Evolutionary conservation across 768 basidiomycete genomes (phyloP).

Genomic region (Phanerochaete carnosa): DNA sequence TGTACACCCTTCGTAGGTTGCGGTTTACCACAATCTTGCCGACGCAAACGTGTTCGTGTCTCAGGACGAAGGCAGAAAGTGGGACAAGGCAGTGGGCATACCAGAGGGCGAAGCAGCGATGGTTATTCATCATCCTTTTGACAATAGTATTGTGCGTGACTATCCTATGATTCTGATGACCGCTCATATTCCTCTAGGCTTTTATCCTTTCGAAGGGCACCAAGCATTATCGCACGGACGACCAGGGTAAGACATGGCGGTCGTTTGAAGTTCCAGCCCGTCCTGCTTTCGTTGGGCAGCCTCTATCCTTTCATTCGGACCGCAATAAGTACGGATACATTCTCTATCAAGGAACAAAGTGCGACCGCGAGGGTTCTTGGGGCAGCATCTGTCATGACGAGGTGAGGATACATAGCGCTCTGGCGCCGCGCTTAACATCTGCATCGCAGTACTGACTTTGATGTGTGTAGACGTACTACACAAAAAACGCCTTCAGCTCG

Average conservation of each 20-base stretch:
- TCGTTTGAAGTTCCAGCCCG: conserved; percentile 64
- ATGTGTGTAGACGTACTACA: conserved; percentile 74
- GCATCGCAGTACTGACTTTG: not conserved
- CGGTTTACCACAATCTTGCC: conserved; percentile 78
- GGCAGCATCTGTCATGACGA: conserved; percentile 65
- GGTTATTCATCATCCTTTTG: conserved; percentile 85
- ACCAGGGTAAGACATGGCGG: conserved; percentile 87
- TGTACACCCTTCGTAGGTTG: conserved; percentile 38
- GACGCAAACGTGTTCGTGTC: conserved; percentile 75
- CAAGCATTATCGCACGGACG: conserved; percentile 84
- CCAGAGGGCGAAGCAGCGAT: conserved; percentile 57
- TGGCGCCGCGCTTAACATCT: not conserved
- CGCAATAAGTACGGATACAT: conserved; percentile 67
- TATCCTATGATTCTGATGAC: not conserved
- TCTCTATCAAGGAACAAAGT: conserved; percentile 73
- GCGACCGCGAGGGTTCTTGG: conserved; percentile 49
- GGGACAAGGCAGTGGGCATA: conserved; percentile 49
- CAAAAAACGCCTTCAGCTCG: conserved; percentile 76
- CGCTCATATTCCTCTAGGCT: conserved; percentile 48
- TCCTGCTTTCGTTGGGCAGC: conserved; percentile 55
- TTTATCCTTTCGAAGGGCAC: conserved; percentile 77
- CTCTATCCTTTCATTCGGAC: conserved; percentile 87
- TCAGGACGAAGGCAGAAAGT: conserved; percentile 80
- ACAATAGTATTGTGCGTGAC: conserved; percentile 64
- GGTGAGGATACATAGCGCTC: conserved; percentile 37